Conservation (phyloP, 2,329 filamentous ascomycete genomes). For the Colletotrichum godetiae region DNA sequence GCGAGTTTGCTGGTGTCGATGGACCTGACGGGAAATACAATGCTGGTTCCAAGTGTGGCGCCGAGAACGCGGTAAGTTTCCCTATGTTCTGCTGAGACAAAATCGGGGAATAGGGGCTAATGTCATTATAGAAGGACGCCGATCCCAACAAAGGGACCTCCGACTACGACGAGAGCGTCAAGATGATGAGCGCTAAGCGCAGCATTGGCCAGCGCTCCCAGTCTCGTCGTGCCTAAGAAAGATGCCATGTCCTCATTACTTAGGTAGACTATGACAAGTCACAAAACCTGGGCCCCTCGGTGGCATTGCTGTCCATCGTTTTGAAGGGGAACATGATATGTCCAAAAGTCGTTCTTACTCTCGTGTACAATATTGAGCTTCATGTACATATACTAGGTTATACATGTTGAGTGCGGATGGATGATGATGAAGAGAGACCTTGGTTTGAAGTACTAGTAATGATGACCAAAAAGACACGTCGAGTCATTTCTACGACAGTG, state of each 20-base stretch:
- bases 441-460: background rate
- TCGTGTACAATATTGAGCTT: background rate
- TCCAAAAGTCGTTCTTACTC: no score
- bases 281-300: no score
- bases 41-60: slow-evolving; percentile 38
- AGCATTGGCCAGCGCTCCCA: slow-evolving; percentile 24
- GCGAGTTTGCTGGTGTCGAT: slow-evolving; percentile 49
- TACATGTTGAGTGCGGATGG: background rate
- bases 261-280: no score
- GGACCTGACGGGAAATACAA: slow-evolving; percentile 44
- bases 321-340: no score
- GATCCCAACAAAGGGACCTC: slow-evolving; percentile 54
- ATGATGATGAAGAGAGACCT: background rate
- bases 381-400: background rate
- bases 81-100: background rate
- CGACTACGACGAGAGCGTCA: slow-evolving; percentile 48
- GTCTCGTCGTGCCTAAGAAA: background rate
- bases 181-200: slow-evolving; percentile 23
- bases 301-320: no score
- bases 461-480: no score
- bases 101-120: background rate
- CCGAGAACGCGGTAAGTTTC: slow-evolving; percentile 40
- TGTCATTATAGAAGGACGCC: slow-evolving; percentile 44
- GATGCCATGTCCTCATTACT: no score
- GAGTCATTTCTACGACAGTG: no score